These are phyloP conservation scores for Ascochyta rabiei DNA, from an alignment of 2,329 filamentous ascomycete genomes.

Conservation along the genomic window DNA sequence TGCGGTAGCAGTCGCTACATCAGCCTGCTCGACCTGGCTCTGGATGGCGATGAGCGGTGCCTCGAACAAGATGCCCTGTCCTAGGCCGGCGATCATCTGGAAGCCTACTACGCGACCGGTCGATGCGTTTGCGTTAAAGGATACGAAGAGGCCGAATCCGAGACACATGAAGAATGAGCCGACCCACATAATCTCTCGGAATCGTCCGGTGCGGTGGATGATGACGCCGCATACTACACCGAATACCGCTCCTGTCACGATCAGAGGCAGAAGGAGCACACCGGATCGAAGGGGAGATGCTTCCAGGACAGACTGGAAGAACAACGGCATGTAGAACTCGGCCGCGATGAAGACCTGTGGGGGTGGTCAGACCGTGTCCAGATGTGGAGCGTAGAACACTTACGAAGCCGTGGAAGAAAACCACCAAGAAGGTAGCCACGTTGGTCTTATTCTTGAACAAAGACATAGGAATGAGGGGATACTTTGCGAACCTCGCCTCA, in stretches of 20 bases:
- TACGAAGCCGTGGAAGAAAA: conserved; percentile 57
- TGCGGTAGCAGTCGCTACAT: conserved; percentile 59
- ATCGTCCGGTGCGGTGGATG: conserved; percentile 54
- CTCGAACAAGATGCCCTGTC: conserved; percentile 60
- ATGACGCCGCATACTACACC: conserved; percentile 56
- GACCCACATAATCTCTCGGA: conserved; percentile 47
- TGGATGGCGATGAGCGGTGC: conserved; percentile 64
- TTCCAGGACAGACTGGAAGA: conserved; percentile 71
- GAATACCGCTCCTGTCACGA: conserved; percentile 51
- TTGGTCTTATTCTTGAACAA: conserved; percentile 65
- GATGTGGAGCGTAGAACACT: conserved; percentile 11
- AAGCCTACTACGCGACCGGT: conserved; percentile 52
- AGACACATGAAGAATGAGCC: conserved; percentile 41
- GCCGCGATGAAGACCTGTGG: conserved; percentile 55
- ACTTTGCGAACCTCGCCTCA: conserved; percentile 67
- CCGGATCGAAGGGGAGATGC: conserved; percentile 66
- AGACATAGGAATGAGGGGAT: conserved; percentile 71
- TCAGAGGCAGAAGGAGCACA: conserved; percentile 67
- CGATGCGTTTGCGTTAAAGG: conserved; percentile 35
- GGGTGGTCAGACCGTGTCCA: neutral
- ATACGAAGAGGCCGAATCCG: conserved; percentile 45
- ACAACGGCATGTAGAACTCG: conserved; percentile 75
- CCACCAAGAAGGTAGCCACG: conserved; percentile 60
- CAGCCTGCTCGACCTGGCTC: conserved; percentile 57
- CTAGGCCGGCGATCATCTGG: conserved; percentile 58